phyloP scores from a whole-genome alignment of 805 yeast species.

The Nakazawaea ambrosiae region DNA sequence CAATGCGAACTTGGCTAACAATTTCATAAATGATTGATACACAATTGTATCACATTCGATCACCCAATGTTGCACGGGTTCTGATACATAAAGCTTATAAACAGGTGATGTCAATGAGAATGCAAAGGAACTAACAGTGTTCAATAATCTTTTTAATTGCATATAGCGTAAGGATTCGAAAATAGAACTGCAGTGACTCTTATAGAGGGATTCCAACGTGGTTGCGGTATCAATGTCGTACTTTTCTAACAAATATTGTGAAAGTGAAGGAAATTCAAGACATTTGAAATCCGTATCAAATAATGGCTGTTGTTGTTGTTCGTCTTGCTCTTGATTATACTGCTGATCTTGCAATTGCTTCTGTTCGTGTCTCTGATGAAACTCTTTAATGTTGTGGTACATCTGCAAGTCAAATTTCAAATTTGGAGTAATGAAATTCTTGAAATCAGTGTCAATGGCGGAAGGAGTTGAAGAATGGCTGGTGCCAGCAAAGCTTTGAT shows the following conservation, averaged over 20 bases:
- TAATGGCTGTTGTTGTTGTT: background rate
- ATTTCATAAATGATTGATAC: slow-evolving; percentile 45
- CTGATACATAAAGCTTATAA: slow-evolving; percentile 46
- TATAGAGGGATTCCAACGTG: slow-evolving; percentile 47
- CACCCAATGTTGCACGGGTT: slow-evolving; percentile 54
- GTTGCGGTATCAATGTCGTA: background rate
- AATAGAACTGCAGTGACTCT: slow-evolving; percentile 53
- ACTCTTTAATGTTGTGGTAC: slow-evolving; percentile 1
- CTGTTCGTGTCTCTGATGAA: background rate
- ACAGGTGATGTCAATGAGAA: slow-evolving; percentile 55
- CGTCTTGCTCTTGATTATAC: background rate
- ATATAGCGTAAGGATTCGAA: slow-evolving; percentile 62
- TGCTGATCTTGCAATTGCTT: background rate
- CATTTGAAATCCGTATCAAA: background rate
- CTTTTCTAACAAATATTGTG: background rate
- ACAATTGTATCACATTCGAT: slow-evolving; percentile 57
- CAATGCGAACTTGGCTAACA: slow-evolving; percentile 55
- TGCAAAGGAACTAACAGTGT: slow-evolving; percentile 45
- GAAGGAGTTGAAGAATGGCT: slow-evolving; percentile 7
- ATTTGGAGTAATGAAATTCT: slow-evolving; percentile 1
- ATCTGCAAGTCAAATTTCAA: slow-evolving; percentile 5
- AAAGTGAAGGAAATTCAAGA: background rate
- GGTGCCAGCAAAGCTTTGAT: slow-evolving; percentile 4
- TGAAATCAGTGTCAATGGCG: slow-evolving; percentile 2
- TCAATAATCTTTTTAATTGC: slow-evolving; percentile 55